Evolutionary conservation across 2,329 filamentous ascomycete species (phyloP), one percentile per base, ranked within the genome.

Genomic region (Ophiostoma perfectum): DNA sequence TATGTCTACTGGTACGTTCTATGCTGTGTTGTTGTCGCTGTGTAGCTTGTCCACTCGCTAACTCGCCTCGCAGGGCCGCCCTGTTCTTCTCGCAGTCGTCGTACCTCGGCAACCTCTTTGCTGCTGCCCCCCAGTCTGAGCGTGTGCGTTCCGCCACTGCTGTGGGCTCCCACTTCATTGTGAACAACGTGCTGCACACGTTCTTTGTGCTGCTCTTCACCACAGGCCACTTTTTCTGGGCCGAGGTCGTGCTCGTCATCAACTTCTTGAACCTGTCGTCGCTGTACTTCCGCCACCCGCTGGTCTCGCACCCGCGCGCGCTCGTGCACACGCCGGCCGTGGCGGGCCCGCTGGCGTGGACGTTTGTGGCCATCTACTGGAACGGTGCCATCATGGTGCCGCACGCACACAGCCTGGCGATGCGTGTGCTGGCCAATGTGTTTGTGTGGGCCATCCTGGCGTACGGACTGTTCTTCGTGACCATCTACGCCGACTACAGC

Each of bases 321-420:
- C 87, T 90, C 74, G 91, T 96, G 73, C 92, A 96, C 78, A 80
- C 88, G 11, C 87, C 91, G 5, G 88, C 88, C 62, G 87, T 93
- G 36, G 89, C 90, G 16, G 91, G 88, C 0, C 93, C 93, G 5
- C 82, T 96, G 73, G 91, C 90, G 1, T 97, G 92, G 91, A 93
- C 90, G 14, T 91, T 95, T 75, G 88, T 94, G 14, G 90, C 91
- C 42, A 83, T 97, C 67, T 94, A 93, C 82, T 96, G 92, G 91
- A 91, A 92, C 73, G 93, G 93, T 8, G 92, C 93, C 27, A 88
- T 93, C 64, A 90, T 91, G 76, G 86, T 94, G n/a, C 81, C 81
- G n/a, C 82, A 91, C 75, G 84, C 87, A 7, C 80, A 88, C 69
- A 84, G 81, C 69, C 78, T 92, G 4, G 82, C 89, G 1, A 89